Evolutionary conservation across 1,139 yeast species (phyloP), one percentile per base, ranked within the genome.

Genomic region (Insectozyma bohioensis): DNA sequence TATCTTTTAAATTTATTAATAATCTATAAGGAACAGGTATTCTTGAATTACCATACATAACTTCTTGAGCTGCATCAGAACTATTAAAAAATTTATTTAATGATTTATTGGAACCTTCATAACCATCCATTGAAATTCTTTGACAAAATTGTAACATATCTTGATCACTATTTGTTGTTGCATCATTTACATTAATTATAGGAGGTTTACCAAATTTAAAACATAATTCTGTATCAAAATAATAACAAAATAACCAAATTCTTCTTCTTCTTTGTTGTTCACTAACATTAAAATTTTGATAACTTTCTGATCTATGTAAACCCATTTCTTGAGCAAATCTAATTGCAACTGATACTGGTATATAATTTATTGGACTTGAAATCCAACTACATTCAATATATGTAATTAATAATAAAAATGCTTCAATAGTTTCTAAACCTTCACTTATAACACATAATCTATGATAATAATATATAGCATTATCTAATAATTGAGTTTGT

Each of bases 251-350:
- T 77, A 82, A 75, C 79, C 84, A 83, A 2, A 79, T 37, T 8
- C 54, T 52, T 24, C 74, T 55, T 19, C 78, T 57, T 8, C 56
- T 52, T 4, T 50, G 43, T 5, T 60, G 61, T 27, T 76, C 81
- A 3, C 51, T 58, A 0, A 45, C 43, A 0, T 66, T 36, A 15
- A 76, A 45, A 0, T 67, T 64, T 6, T 47, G 45, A 32, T 68
- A 67, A 2, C 73, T 55, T 42, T 81, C 86, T 11, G 56, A 58
- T 20, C 86, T 57, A 48, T 84, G 85, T 15, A 85, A 57, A 0
- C 94, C 94, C 36, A 81, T 54, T 31, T 77, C 82, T 42, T 73
- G 79, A 0, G 86, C 85, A 43, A 66, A 71, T 35, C 86, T 60
- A 2, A 77, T 67, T 1, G 81, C 81, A 6, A 74, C 66, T 0